phyloP scores from a whole-genome alignment of 352 stramenopile genomes.

The Globisporangium rhizosaccharum region DNA sequence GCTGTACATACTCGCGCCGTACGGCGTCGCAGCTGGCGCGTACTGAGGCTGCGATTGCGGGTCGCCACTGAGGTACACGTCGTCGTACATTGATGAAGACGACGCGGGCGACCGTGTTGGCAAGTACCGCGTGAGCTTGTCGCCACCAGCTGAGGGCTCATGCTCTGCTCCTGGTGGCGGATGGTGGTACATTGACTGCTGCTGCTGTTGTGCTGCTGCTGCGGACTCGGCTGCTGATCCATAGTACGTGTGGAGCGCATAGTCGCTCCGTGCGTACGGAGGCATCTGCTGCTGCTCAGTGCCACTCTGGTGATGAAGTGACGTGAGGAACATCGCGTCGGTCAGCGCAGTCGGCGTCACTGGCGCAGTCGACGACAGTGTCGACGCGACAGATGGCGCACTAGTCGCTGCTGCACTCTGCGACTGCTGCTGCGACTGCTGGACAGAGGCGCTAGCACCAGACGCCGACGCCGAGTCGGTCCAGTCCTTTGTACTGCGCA shows the following conservation, averaged over 20 bases:
- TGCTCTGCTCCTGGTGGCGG: no score
- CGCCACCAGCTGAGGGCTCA: slow-evolving; percentile 1
- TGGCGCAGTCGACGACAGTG: slow-evolving; percentile 11
- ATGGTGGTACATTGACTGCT: no score
- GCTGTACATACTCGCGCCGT: slow-evolving; percentile 1
- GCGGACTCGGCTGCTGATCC: no score
- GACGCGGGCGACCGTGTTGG: slow-evolving; percentile 9
- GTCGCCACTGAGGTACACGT: background rate
- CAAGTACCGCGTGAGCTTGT: slow-evolving; percentile 36
- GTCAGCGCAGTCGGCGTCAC: slow-evolving; percentile 19
- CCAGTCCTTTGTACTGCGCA: slow-evolving; percentile 7
- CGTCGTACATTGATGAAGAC: slow-evolving; percentile 8
- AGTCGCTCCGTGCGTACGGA: no score
- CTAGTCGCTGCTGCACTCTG: background rate
- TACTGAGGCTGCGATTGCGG: no score
- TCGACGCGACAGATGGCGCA: slow-evolving; percentile 4
- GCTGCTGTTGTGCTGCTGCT: slow-evolving; percentile 1
- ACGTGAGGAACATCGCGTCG: slow-evolving; percentile 46
- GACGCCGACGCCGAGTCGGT: background rate
- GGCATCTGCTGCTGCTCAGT: slow-evolving; percentile 1
- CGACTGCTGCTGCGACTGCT: no score
- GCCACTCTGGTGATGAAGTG: slow-evolving; percentile 24
- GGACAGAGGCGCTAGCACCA: no score
- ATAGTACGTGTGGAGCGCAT: no score
- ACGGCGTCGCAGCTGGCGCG: background rate